Base-by-base conservation (phyloP, 2,329 filamentous ascomycete genomes). In the Aspergillus cejpii region DNA sequence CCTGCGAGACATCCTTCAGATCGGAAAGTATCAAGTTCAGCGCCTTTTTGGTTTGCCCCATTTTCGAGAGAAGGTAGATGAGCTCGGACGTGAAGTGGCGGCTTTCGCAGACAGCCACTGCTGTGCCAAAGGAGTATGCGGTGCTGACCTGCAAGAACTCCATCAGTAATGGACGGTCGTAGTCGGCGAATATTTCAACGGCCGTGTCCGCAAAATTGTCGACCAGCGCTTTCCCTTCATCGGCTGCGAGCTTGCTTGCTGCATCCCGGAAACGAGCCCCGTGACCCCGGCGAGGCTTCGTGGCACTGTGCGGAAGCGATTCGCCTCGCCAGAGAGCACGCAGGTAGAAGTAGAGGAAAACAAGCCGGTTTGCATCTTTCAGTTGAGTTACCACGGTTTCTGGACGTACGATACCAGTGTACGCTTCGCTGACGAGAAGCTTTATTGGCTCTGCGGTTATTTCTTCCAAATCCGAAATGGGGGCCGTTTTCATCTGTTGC, bases 61-160 rank as follows among this genome's bases (percentile, higher is more conserved):
- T 97, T 64, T 96, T 96, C 48, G 89, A 94, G 58, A 97, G 85
- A 1, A 98, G 79, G 60, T 92, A 92, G 11, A 98, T 91, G n/a
- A 97, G 78, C 63, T 98, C 92, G 28, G 88, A 85, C 38, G 94
- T 85, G 66, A 86, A 97, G 54, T 84, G 81, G 53, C 80, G 78
- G 11, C 75, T 71, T 65, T 97, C 89, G 61, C 92, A 98, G 57
- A 94, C 76, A 72, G 78, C 51, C 70, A 85, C 64, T 69, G 72
- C 72, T 15, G 55, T 84, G 58, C 92, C 88, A 55, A 95, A 89
- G n/a, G 81, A 82, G 64, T 97, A 98, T 1, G 83, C 84, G 6
- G 87, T 90, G 6, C 87, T 92, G 3, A 81, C 78, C 58, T 87
- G 87, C 21, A 98, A 71, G 58, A 95, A 94, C 36, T 89, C 81